Base-by-base conservation (phyloP, 1,284 basidiomycete species). In the Leccinum fuscescens region DNA sequence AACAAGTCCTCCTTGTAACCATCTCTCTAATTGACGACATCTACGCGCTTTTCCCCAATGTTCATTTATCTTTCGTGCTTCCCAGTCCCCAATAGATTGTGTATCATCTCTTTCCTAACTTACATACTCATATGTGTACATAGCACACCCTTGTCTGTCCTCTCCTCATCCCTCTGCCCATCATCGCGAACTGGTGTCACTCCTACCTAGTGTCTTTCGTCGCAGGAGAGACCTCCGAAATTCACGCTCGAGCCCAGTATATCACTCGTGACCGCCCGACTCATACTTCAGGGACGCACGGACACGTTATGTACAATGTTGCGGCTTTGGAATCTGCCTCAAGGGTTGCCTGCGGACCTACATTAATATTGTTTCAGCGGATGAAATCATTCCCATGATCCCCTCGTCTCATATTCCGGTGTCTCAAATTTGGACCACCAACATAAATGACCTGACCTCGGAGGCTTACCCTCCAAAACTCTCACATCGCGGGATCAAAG, bases 1-100 rank as follows among this genome's bases (percentile, higher is more conserved):
- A 27, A 60, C 57, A 9, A n/a, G 42, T 17, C 57, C 60, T 29
- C 56, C 29, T 52, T 70, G 69, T 53, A 56, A 59, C 22, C 71
- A 73, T 3, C 44, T 46, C 24, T 60, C 11, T 67, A 59, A 69
- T 37, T 44, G 54, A 60, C 22, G 7, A 14, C 27, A 24, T 48
- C 22, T 9, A 24, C 1, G 2, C 11, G 12, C 17, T 20, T 35
- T 37, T n/a, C 17, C 51, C 22, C 7, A 4, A 37, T 1, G 4
- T 57, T 60, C 7, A 61, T 33, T 51, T 37, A 33, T 14, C 17
- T n/a, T 24, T 14, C 7, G 53, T 35, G 3, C 29, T 54, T 53
- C 31, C 7, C 2, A 27, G 22, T 29, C 12, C 27, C 4, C 6
- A 5, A 9, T 22, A 42, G 8, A 35, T 24, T 56, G 14, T 29